phyloP scores from a whole-genome alignment of 2,329 filamentous ascomycete species.

The Penicillium sp. region DNA sequence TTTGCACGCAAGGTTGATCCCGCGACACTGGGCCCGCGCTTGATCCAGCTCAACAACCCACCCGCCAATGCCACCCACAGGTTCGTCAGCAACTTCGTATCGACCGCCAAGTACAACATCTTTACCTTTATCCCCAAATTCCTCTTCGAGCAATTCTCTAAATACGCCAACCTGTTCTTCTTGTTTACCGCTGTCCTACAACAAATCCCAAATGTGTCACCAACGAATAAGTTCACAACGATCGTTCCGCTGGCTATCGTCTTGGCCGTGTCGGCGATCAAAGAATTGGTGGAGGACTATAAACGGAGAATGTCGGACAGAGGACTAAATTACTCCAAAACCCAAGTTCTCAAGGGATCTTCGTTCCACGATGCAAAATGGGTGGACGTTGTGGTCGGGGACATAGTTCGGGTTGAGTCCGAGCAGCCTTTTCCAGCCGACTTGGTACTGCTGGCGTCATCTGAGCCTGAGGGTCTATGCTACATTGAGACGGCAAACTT shows the following conservation, averaged over 20 bases:
- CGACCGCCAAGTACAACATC: conserved; percentile 95
- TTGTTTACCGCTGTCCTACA: conserved; percentile 92
- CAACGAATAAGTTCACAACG: conserved; percentile 93
- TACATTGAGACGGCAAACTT: conserved; percentile 99
- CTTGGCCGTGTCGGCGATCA: conserved; percentile 88
- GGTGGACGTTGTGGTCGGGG: conserved; percentile 90
- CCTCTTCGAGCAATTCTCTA: conserved; percentile 96
- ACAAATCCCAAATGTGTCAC: conserved; percentile 91
- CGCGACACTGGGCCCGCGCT: conserved; percentile 82
- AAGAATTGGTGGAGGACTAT: conserved; percentile 92
- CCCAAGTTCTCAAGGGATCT: conserved; percentile 78
- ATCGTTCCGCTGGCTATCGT: conserved; percentile 92
- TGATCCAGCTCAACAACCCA: conserved; percentile 95
- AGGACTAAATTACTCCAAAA: conserved; percentile 82
- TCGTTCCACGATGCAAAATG: conserved; percentile 84
- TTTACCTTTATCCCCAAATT: conserved; percentile 95
- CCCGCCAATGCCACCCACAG: conserved; percentile 86
- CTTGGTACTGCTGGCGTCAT: conserved; percentile 86
- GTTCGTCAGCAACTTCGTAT: conserved; percentile 95
- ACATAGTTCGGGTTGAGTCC: conserved; percentile 88
- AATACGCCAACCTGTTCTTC: conserved; percentile 99
- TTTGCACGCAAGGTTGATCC: conserved; percentile 86
- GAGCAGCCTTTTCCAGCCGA: conserved; percentile 95
- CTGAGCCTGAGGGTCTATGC: conserved; percentile 94
- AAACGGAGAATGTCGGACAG: conserved; percentile 84